These are phyloP conservation scores for Heliamphora exappendiculata DNA, from an alignment of 148 eudicot species.

Conservation along the genomic window DNA sequence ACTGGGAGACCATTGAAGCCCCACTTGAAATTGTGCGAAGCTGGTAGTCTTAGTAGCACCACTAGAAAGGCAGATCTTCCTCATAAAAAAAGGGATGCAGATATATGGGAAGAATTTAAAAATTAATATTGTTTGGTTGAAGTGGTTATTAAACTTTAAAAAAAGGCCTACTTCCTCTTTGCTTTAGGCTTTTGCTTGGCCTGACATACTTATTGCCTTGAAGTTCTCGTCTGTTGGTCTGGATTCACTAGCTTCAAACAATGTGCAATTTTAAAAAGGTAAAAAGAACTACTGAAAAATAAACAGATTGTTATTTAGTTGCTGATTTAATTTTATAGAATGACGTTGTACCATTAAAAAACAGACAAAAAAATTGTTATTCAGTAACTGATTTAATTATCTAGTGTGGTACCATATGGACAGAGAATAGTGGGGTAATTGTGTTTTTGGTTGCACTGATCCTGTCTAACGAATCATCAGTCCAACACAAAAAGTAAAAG, in stretches of 20 bases:
- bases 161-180: background rate
- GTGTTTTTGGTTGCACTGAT: background rate
- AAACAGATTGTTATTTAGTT: background rate
- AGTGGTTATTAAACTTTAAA: background rate
- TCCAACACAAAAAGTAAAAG: background rate
- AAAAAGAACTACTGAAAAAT: background rate
- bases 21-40: background rate
- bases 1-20: background rate
- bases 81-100: background rate
- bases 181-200: background rate
- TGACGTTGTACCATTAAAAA: background rate
- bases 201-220: background rate
- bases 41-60: background rate
- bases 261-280: background rate
- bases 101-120: background rate
- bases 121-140: background rate
- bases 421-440: background rate
- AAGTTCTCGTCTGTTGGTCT: background rate
- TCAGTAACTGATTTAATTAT: background rate
- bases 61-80: background rate
- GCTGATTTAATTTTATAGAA: background rate
- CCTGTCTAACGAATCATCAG: background rate
- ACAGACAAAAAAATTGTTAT: background rate
- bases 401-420: background rate
- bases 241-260: background rate